Conservation (phyloP, 352 stramenopile species). For the Nannochloropsis limnetica region DNA sequence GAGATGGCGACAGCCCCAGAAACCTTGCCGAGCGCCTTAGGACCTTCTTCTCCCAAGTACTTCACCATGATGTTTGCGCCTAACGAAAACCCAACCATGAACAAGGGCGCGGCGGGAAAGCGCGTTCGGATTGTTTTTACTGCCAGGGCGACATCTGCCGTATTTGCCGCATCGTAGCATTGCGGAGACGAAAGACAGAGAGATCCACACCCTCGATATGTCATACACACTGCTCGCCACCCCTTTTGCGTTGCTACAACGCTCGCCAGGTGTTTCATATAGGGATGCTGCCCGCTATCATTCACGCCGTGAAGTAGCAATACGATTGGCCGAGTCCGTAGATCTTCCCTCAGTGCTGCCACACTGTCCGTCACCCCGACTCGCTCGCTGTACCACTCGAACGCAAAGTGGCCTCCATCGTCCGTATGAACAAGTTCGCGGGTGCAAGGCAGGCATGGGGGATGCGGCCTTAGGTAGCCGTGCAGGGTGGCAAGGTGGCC, state of each 20-base stretch:
- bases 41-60: constrained; percentile 34
- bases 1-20: neutral
- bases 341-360: neutral
- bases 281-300: neutral
- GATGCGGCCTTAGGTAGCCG: neutral
- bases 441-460: constrained; percentile 17
- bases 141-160: neutral
- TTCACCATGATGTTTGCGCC: constrained; percentile 32
- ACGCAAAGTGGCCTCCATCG: neutral
- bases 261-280: neutral
- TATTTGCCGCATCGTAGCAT: constrained; percentile 26
- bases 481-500: neutral
- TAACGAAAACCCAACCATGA: constrained; percentile 26
- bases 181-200: constrained; percentile 5
- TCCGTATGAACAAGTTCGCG: neutral
- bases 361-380: neutral
- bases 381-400: constrained; percentile 9
- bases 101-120: neutral
- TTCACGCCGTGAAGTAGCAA: constrained; percentile 24
- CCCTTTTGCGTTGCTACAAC: neutral
- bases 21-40: neutral
- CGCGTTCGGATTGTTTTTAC: neutral
- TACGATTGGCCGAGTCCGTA: neutral
- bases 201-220: neutral
- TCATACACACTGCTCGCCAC: constrained; percentile 19